Evolutionary conservation across 163 green algal species (phyloP), one percentile per base, ranked within the genome.

Genomic region (Chlamydomonas reinhardtii): DNA sequence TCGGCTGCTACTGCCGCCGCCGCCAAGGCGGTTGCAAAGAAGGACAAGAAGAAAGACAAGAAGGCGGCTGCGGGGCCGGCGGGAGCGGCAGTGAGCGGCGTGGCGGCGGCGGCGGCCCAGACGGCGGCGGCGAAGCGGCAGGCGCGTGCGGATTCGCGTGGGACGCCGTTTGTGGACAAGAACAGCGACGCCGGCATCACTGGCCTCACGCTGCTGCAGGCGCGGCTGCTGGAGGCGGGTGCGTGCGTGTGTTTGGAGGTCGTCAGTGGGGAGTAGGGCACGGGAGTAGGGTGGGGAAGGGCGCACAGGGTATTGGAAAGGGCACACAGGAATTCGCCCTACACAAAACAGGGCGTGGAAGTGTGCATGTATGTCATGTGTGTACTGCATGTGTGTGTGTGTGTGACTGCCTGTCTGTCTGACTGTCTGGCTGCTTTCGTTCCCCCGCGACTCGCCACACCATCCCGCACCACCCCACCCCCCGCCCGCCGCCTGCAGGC

Each of bases 181-280:
- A 62, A 61, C 37, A 83, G 69, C 34, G 71, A 86, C 43, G 68
- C 64, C 3, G 85, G 85, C 11, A 24, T 90, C 39, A 35, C 65
- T 31, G 85, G 85, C 0, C 43, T 90, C n/a, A 81, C 85, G 43
- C 32, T 90, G 72, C 77, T 90, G 61, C 85, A 86, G 71, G 22
- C 61, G 31, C 61, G 62, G 43, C 71, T 90, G 56, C 20, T 66
- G 69, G 76, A 74, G 56, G 85, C 71, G 31, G 76, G 84, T 89
- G 73, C 39, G 84, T 75, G 54, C 27, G 25, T 37, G 35, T n/a
- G 48, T 73, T 2, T 59, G 68, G 31, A 29, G 64, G 25, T 25
- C 25, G 43, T 16, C 8, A 54, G 39, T 48, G 39, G 39, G 39
- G 39, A 14, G 39, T 48, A n/a, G n/a, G n/a, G 39, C 39, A 8